Conservation (phyloP, 2,329 filamentous ascomycete genomes). For the Fusarium lateritium region DNA sequence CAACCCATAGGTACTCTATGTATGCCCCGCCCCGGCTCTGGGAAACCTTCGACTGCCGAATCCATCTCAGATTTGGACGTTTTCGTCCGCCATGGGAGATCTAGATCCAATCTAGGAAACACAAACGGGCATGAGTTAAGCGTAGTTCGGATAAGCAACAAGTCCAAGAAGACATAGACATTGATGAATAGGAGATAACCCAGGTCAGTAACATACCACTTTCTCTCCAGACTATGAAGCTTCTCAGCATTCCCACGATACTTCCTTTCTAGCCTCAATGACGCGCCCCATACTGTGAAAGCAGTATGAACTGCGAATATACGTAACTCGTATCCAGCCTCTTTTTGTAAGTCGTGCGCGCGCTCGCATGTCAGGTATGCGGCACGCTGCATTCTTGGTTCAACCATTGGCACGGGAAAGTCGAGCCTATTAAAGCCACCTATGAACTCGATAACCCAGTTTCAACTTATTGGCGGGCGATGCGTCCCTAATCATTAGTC, state of each 20-base stretch:
- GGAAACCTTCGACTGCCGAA: conserved; percentile 16
- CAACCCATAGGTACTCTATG: too few relatives aligned
- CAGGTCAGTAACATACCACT: not conserved
- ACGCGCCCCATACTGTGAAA: not conserved
- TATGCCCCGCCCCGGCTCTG: conserved; percentile 1
- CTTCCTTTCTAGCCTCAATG: not conserved
- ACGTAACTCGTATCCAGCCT: not conserved
- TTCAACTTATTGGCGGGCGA: not conserved
- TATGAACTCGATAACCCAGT: not conserved
- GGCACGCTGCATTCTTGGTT: conserved; percentile 28
- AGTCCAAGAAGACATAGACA: not conserved
- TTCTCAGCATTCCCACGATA: conserved; percentile 28
- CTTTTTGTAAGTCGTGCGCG: not conserved
- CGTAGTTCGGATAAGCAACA: not conserved
- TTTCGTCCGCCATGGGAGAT: conserved; percentile 18
- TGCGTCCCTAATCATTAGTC: not conserved
- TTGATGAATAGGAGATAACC: not conserved
- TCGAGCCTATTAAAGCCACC: conserved; percentile 1
- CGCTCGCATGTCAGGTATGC: not conserved
- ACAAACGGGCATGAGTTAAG: not conserved
- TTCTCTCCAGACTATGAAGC: conserved; percentile 3
- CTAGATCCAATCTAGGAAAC: conserved; percentile 3
- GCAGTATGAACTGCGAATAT: not conserved
- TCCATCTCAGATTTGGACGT: conserved; percentile 10
- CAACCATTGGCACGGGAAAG: conserved; percentile 15